Base-by-base conservation (phyloP, 148 eudicot genomes). In the Fagopyrum esculentum region DNA sequence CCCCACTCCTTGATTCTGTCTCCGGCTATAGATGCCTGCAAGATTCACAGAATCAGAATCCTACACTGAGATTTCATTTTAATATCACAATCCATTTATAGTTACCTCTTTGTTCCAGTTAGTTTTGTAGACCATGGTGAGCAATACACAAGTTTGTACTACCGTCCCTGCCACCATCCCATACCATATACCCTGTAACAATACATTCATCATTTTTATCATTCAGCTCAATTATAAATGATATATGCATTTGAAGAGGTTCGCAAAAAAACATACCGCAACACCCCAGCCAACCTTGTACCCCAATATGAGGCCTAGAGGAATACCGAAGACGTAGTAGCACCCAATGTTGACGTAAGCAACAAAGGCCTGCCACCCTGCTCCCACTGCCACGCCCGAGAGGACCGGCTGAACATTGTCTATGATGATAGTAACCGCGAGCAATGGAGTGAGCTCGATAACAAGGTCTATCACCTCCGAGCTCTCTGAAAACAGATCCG, bases 11-110 rank as follows among this genome's bases (percentile, higher is more conserved):
- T 78, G 59, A 88, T 80, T 70, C 89, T 83, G 1, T 86, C 77
- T 69, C 78, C 87, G 2, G 89, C 89, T 19, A 73, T 80, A 9
- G 86, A 88, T 73, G 91, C 89, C 89, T 88, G 85, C 78, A 82
- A 50, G 6, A 45, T 66, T 44, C 3, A 15, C 9, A 56, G 26
- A 22, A 22, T 22, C 26, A 22, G 26, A 22, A 22, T 22, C 26
- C 26, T 22, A 22, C 26, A 22, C 26, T 22, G 0, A 22, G 26
- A 22, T 22, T 22, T 22, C 26, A 22, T 22, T 22, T 0, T 22
- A 22, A 22, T 22, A 22, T 22, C 26, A 22, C 26, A 22, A 22
- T 22, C 26, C 26, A 22, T 22, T 22, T 22, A 22, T 22, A 22
- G 26, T 22, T 22, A 22, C 26, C 26, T 22, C 26, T 22, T 22